Percentiles rank a stretch among this genome's conserved stretches.
These are phyloP conservation scores for Aspergillus ruber DNA, from an alignment of 2,329 filamentous ascomycete genomes.

Conservation along the genomic window DNA sequence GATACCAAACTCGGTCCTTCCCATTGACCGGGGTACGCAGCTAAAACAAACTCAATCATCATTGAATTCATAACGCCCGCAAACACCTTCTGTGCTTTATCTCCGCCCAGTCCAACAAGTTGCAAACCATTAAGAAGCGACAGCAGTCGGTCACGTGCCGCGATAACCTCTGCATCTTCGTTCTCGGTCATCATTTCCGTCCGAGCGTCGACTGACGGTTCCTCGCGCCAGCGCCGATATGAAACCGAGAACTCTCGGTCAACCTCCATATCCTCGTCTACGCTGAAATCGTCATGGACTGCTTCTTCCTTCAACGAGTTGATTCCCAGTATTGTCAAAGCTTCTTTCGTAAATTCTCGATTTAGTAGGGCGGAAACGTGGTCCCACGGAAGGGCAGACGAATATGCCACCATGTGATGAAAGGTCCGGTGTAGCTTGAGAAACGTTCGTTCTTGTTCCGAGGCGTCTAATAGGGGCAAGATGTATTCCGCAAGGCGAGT, in stretches of 20 bases:
- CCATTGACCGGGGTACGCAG: slow-evolving; percentile 55
- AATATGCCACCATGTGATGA: slow-evolving; percentile 43
- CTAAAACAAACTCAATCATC: slow-evolving; percentile 50
- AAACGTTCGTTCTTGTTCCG: slow-evolving; percentile 24
- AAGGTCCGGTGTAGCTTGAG: slow-evolving; percentile 38
- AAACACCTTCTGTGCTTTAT: slow-evolving; percentile 51
- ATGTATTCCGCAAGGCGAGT: slow-evolving; percentile 29
- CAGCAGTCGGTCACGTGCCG: slow-evolving; percentile 30
- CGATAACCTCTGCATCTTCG: slow-evolving; percentile 21
- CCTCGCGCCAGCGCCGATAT: slow-evolving; percentile 32
- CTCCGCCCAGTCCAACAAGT: slow-evolving; percentile 50
- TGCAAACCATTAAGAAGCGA: slow-evolving; percentile 42
- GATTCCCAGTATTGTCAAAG: slow-evolving; percentile 37
- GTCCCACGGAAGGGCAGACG: slow-evolving; percentile 33
- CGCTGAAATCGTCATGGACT: slow-evolving; percentile 10
- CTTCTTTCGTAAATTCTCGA: slow-evolving; percentile 40
- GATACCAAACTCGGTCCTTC: slow-evolving; percentile 43
- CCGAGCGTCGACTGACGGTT: slow-evolving; percentile 21
- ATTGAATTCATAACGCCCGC: slow-evolving; percentile 53
- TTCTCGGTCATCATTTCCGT: slow-evolving; percentile 28
- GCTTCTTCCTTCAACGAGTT: slow-evolving; percentile 21
- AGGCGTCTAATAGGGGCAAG: slow-evolving; percentile 19
- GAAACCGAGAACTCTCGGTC: slow-evolving; percentile 31
- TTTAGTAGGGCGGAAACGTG: slow-evolving; percentile 39
- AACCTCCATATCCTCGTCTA: slow-evolving; percentile 32